phyloP scores from a whole-genome alignment of 1,284 basidiomycete genomes.

The Ustilago nuda region DNA sequence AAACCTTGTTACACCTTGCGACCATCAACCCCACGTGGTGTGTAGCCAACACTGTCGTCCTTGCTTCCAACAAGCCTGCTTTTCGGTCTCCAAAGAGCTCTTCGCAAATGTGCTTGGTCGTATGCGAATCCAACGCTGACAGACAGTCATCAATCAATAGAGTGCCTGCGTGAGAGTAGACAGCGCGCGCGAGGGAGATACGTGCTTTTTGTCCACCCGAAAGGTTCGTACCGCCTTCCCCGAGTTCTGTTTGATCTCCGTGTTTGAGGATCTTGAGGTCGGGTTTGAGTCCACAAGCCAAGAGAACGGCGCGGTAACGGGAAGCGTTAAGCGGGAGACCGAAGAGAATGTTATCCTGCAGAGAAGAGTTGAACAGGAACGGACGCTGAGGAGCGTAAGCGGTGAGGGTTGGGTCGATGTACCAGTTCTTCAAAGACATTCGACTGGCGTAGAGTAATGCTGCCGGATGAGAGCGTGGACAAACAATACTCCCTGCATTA shows the following conservation, averaged over 20 bases:
- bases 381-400: slow-evolving; percentile 85
- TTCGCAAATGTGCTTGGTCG: slow-evolving; percentile 62
- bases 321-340: slow-evolving; percentile 72
- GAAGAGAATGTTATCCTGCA: slow-evolving; percentile 74
- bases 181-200: slow-evolving; percentile 78
- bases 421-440: slow-evolving; percentile 12
- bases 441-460: slow-evolving; percentile 17
- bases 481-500: slow-evolving; percentile 44
- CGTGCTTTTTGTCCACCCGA: slow-evolving; percentile 76
- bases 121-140: slow-evolving; percentile 72
- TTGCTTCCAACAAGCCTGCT: slow-evolving; percentile 31
- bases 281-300: slow-evolving; percentile 67
- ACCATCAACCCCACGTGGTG: slow-evolving; percentile 72
- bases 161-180: slow-evolving; percentile 79
- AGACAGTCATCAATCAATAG: slow-evolving; percentile 79
- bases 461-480: slow-evolving; percentile 46
- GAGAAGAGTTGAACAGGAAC: slow-evolving; percentile 86
- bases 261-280: slow-evolving; percentile 79
- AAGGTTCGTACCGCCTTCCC: slow-evolving; percentile 73
- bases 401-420: slow-evolving; percentile 67
- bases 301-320: slow-evolving; percentile 67
- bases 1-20: slow-evolving; percentile 75
- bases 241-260: slow-evolving; percentile 77
- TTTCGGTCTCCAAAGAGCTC: slow-evolving; percentile 61
- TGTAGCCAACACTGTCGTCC: slow-evolving; percentile 65